These are phyloP conservation scores for Cladosporium velox DNA, from an alignment of 2,329 filamentous ascomycete genomes.

Conservation along the genomic window DNA sequence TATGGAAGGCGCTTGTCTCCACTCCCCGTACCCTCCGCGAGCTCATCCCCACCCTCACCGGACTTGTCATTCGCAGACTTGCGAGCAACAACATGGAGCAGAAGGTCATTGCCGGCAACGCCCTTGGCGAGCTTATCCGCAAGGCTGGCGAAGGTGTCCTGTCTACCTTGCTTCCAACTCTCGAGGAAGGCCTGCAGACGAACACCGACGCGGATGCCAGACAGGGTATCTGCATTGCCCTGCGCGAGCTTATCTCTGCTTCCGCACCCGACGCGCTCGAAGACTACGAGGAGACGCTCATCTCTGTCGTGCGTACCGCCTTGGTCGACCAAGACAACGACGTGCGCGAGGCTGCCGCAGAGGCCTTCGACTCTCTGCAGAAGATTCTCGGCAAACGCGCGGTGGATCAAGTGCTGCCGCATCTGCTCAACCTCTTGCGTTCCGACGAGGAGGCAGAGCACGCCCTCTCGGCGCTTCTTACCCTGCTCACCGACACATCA, in stretches of 20 bases:
- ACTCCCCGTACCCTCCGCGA: slow-evolving; percentile 92
- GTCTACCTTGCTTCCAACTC: slow-evolving; percentile 80
- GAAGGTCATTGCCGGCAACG: slow-evolving; percentile 97
- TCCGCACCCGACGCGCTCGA: slow-evolving; percentile 86
- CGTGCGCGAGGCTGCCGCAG: slow-evolving; percentile 91
- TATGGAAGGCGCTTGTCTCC: slow-evolving; percentile 96
- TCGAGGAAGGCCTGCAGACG: slow-evolving; percentile 85
- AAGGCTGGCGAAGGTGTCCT: slow-evolving; percentile 95
- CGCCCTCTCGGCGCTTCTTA: slow-evolving; percentile 87
- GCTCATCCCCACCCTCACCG: slow-evolving; percentile 88
- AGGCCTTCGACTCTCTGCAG: slow-evolving; percentile 94
- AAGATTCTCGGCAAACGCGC: slow-evolving; percentile 91
- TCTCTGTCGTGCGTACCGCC: slow-evolving; percentile 89
- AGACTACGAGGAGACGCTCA: slow-evolving; percentile 91
- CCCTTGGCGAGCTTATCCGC: slow-evolving; percentile 91
- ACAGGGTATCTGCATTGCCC: slow-evolving; percentile 95
- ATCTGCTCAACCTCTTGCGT: slow-evolving; percentile 85
- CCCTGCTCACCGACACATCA: slow-evolving; percentile 88
- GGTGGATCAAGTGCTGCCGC: slow-evolving; percentile 91
- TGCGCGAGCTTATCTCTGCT: slow-evolving; percentile 89
- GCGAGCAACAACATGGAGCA: slow-evolving; percentile 98
- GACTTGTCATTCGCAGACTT: slow-evolving; percentile 89
- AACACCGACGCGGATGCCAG: slow-evolving; percentile 90
- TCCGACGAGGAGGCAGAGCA: slow-evolving; percentile 87
- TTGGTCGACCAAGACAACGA: slow-evolving; percentile 87